Base-by-base conservation (phyloP, 768 basidiomycete species). In the Cystobasidiopsis lactophilus region DNA sequence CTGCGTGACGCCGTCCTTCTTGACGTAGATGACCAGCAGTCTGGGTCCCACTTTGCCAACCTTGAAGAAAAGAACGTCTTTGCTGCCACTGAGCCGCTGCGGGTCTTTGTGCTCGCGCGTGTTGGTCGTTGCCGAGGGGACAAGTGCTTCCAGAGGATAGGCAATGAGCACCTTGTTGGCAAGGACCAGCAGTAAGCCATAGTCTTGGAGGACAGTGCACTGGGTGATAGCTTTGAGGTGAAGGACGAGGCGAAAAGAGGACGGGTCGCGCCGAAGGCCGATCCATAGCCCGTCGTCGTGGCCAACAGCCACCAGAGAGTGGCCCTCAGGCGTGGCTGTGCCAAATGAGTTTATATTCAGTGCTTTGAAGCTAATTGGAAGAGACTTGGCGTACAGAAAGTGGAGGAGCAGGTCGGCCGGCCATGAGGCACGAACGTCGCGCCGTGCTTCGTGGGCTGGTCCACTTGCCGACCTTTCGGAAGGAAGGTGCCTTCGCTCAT, bases 281-380 rank as follows among this genome's bases (percentile, higher is more conserved):
- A 93, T 88, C 82, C 85, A 93, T 21, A 93, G 82, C 29, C 93
- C 93, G 63, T 93, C 86, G 0, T 82, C 80, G 65, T 88, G 93
- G 7, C 89, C 93, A 59, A 95, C 79, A 0, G 89, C 85, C 38
- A 95, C 82, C 14, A 98, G 72, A 13, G 77, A 77, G 24, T 85
- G 77, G 4, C 80, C 79, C 63, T 95, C 86, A 4, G 78, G 71
- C 4, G 83, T 86, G 56, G 75, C 84, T 91, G 54, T 4, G 60
- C 31, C n/a, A n/a, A n/a, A n/a, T n/a, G n/a, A n/a, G n/a, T n/a
- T n/a, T n/a, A n/a, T n/a, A n/a, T n/a, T n/a, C n/a, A n/a, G n/a
- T n/a, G n/a, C n/a, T n/a, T n/a, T n/a, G n/a, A n/a, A n/a, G n/a
- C n/a, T n/a, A 31, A 50, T 29, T 24, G 48, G 14, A 30, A 10